A percentile compares a stretch with the other conserved stretches of the same genome.
phyloP scores from a whole-genome alignment of 352 stramenopile genomes.

The Globisporangium barbulae region DNA sequence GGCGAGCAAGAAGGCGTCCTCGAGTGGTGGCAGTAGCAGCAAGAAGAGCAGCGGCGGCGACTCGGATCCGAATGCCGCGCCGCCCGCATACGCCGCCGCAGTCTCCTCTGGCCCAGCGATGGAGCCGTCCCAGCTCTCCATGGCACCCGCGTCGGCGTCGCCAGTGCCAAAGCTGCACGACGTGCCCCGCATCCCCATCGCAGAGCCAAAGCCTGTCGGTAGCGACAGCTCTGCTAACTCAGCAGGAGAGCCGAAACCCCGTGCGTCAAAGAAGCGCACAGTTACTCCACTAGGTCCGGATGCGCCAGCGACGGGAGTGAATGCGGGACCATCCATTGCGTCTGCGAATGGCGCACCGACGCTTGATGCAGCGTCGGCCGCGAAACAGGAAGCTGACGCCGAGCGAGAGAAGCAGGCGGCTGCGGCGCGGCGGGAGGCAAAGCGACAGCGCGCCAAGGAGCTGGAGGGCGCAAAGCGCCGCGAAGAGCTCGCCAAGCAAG shows the following conservation, averaged over 20 bases:
- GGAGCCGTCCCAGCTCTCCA: constrained; percentile 16
- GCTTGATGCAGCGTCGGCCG: constrained; percentile 12
- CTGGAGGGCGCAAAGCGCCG: constrained; percentile 44
- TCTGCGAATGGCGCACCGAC: background rate
- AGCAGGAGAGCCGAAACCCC: constrained; percentile 23
- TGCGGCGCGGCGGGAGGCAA: constrained; percentile 37
- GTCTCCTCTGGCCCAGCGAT: background rate
- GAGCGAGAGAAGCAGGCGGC: constrained; percentile 34
- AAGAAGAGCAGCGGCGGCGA: constrained; percentile 1
- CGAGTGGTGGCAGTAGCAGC: background rate
- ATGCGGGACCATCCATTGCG: constrained; percentile 10
- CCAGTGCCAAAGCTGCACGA: constrained; percentile 20
- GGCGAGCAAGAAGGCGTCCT: constrained; percentile 32
- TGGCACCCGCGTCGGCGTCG: constrained; percentile 10
- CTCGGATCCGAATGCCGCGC: constrained; percentile 11
- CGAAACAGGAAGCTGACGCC: constrained; percentile 37
- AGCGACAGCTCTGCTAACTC: background rate
- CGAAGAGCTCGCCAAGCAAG: constrained; percentile 47
- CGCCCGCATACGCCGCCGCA: constrained; percentile 1
- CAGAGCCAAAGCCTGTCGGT: constrained; percentile 37
- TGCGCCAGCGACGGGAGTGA: background rate
- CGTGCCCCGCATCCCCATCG: constrained; percentile 41
- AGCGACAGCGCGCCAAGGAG: constrained; percentile 48
- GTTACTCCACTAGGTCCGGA: constrained; percentile 7
- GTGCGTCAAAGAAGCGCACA: constrained; percentile 48